Conservation (phyloP, 2,329 filamentous ascomycete species). For the Coniella lustricola region DNA sequence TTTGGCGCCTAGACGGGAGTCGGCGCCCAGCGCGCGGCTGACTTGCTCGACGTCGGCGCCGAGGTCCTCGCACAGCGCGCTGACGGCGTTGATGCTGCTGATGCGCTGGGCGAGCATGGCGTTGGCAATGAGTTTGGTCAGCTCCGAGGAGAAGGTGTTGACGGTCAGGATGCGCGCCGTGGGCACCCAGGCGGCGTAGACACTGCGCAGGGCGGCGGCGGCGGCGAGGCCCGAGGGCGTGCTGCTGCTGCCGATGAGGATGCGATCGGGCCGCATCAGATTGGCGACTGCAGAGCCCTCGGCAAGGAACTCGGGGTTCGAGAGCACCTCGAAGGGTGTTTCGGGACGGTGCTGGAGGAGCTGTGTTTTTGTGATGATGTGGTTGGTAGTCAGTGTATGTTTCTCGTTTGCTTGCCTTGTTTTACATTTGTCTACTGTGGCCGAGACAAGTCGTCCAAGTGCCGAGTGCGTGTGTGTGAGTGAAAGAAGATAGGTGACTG, state of each 20-base stretch:
- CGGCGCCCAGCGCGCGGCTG: slow-evolving; percentile 46
- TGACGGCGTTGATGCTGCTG: slow-evolving; percentile 56
- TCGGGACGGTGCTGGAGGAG: slow-evolving; percentile 32
- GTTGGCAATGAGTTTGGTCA: slow-evolving; percentile 57
- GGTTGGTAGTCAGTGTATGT: neutral
- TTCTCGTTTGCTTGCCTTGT: neutral
- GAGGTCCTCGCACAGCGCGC: slow-evolving; percentile 53
- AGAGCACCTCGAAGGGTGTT: slow-evolving; percentile 50
- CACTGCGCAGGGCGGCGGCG: slow-evolving; percentile 39
- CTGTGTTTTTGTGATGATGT: slow-evolving; percentile 12
- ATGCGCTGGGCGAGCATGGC: slow-evolving; percentile 59
- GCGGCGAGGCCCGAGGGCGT: slow-evolving; percentile 41
- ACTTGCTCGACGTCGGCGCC: slow-evolving; percentile 53
- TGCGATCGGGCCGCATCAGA: slow-evolving; percentile 48
- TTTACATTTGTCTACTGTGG: neutral
- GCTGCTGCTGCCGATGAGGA: slow-evolving; percentile 51
- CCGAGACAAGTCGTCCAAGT: slow-evolving; percentile 9
- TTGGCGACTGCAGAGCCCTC: slow-evolving; percentile 55
- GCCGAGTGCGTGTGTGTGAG: too few relatives aligned
- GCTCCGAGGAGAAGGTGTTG: slow-evolving; percentile 54
- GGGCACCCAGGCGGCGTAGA: slow-evolving; percentile 53
- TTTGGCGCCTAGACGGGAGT: slow-evolving; percentile 47
- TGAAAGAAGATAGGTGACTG: too few relatives aligned
- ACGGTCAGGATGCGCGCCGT: slow-evolving; percentile 46
- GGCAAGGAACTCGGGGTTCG: slow-evolving; percentile 58